A percentile compares a stretch with the other conserved stretches of the same genome.
These are phyloP conservation scores for Calonectria leucothoes DNA, from an alignment of 2,329 filamentous ascomycete genomes.

Conservation along the genomic window DNA sequence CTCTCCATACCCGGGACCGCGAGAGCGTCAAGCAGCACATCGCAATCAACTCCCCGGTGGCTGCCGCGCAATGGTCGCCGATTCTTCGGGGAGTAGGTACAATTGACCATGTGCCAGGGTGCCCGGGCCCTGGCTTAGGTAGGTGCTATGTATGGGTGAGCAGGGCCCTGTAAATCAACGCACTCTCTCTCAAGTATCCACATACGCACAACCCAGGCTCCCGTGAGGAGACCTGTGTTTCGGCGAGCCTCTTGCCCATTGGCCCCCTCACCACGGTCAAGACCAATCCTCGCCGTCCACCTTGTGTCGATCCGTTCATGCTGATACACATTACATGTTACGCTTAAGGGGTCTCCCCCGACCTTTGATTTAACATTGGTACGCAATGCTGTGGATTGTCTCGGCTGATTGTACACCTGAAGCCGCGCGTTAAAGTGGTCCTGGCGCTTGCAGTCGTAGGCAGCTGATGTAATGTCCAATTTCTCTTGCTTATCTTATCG, in stretches of 20 bases:
- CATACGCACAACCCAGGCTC: neutral
- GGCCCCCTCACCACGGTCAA: constrained; percentile 21
- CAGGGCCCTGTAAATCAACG: too few relatives aligned
- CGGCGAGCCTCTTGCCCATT: neutral
- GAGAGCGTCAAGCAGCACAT: neutral
- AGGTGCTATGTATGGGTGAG: too few relatives aligned
- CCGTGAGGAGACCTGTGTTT: neutral
- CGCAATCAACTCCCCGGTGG: constrained; percentile 9
- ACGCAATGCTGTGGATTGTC: constrained; percentile 23
- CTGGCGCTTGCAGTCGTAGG: constrained; percentile 6
- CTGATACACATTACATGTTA: constrained; percentile 1
- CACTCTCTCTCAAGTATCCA: too few relatives aligned
- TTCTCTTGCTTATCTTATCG: neutral
- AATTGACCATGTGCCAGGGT: neutral
- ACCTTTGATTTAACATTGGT: constrained; percentile 13
- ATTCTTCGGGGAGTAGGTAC: constrained; percentile 11
- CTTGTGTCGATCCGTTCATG: neutral
- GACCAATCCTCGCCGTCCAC: constrained; percentile 7
- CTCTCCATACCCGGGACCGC: neutral
- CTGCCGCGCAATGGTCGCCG: constrained; percentile 3
- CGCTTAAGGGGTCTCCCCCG: neutral
- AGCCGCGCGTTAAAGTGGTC: constrained; percentile 21
- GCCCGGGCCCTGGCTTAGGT: neutral
- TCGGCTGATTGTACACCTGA: constrained; percentile 4
- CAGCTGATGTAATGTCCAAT: constrained; percentile 22